Base-by-base conservation (phyloP, 495 filamentous ascomycete species). In the Usnea hakonensis region DNA sequence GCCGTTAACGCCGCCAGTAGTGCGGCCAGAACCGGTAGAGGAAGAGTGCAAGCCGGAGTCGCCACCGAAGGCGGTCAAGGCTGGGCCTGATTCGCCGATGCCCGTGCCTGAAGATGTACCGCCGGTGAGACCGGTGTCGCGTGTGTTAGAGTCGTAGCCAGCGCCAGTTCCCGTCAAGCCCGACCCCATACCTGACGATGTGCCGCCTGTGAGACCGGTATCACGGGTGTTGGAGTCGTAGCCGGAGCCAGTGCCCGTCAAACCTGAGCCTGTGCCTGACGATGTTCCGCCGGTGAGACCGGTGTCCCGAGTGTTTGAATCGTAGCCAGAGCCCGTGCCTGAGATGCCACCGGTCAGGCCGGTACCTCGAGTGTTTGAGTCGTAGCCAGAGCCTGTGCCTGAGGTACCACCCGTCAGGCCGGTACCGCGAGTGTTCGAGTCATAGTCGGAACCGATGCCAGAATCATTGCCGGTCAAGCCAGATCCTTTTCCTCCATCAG, bases 1-100 rank as follows among this genome's bases (percentile, higher is more conserved):
- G 66, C 79, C 81, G 56, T 68, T 70, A 10, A 57, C 2, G 8
- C 60, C 53, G 10, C n/a, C n/a, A n/a, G n/a, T n/a, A n/a, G 57
- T 33, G 7, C 50, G 23, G 28, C 60, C 37, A 6, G 72, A 26
- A 23, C 72, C 75, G 2, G 69, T n/a, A n/a, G n/a, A n/a, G n/a
- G n/a, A n/a, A n/a, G n/a, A n/a, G n/a, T n/a, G n/a, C n/a, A n/a
- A 70, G 19, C 64, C 44, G 7, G 60, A 54, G 21, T 48, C 55
- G 55, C 35, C 23, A n/a, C 38, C 32, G 38, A 40, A 37, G n/a
- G 35, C 28, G 14, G 60, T 63, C 10, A 33, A 3, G 1, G 11
- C 23, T 2, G 54, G 19, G 17, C 53, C 53, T 36, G 35, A 6
- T 36, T 11, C 35, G n/a, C n/a, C n/a, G n/a, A 2, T 32, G 26